Evolutionary conservation across 2,329 filamentous ascomycete species (phyloP).

Genomic region (Neurospora sp.): DNA sequence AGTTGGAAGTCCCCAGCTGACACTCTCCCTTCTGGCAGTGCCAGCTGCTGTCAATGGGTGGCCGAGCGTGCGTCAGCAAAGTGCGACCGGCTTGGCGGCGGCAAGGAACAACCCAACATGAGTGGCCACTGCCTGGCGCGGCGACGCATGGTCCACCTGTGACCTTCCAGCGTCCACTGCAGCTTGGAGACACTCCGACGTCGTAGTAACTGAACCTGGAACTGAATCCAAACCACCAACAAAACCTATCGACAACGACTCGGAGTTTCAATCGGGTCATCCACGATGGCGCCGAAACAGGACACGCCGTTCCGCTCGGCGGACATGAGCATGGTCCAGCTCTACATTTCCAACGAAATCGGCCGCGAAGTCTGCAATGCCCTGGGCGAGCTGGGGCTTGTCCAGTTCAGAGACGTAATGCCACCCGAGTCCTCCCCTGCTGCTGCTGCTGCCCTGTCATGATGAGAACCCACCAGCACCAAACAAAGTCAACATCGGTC

Average conservation of each 20-base stretch:
- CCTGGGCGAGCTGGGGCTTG: slow-evolving; percentile 86
- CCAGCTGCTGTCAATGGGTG: not conserved
- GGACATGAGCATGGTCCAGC: slow-evolving; percentile 99
- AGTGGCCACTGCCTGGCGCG: not conserved
- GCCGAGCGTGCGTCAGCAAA: not conserved
- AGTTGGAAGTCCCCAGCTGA: not conserved
- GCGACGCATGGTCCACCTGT: not conserved
- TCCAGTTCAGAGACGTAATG: slow-evolving; percentile 93
- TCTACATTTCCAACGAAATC: slow-evolving; percentile 98
- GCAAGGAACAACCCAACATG: not conserved
- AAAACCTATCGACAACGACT: not conserved
- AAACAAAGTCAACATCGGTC: not conserved
- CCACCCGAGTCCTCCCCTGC: slow-evolving; percentile 13
- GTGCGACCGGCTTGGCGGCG: not conserved
- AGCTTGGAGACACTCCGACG: not conserved
- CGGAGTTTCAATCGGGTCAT: slow-evolving; percentile 2
- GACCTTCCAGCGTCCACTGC: not conserved
- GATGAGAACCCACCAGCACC: not conserved
- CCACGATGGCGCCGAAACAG: slow-evolving; percentile 52
- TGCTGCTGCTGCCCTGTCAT: not conserved
- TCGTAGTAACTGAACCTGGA: not conserved
- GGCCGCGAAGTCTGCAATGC: slow-evolving; percentile 95
- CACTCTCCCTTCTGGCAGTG: not conserved
- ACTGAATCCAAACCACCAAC: slow-evolving; percentile 2
- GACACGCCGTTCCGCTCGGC: slow-evolving; percentile 99